A percentile compares a stretch with the other conserved stretches of the same genome.
Conservation (phyloP, 2,329 filamentous ascomycete species). For the Capronia americana region DNA sequence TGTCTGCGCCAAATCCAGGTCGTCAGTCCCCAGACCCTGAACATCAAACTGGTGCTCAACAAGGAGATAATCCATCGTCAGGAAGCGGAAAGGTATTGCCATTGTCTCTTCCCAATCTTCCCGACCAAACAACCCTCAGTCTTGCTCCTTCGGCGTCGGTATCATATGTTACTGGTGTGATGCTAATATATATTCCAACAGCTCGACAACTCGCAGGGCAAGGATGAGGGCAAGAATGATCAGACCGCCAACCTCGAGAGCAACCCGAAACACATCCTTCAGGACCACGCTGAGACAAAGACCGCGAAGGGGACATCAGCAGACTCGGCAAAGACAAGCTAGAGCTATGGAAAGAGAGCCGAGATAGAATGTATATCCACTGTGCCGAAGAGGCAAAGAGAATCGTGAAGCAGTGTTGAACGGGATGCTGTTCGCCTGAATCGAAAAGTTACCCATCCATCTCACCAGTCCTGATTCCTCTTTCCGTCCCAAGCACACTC, state of each 20-base stretch:
- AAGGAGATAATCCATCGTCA: slow-evolving; percentile 64
- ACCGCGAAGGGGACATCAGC: slow-evolving; percentile 42
- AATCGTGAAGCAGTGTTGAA: background rate
- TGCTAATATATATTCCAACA: slow-evolving; percentile 18
- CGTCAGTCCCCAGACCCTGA: slow-evolving; percentile 80
- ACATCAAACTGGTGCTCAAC: slow-evolving; percentile 69
- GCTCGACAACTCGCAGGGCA: slow-evolving; percentile 42
- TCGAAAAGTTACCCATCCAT: background rate
- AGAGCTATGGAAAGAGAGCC: background rate
- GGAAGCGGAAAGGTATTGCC: slow-evolving; percentile 44
- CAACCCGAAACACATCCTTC: slow-evolving; percentile 52
- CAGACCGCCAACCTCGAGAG: slow-evolving; percentile 43
- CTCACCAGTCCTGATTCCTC: background rate
- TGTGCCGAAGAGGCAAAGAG: background rate
- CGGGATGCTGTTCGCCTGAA: background rate
- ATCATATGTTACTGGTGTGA: slow-evolving; percentile 5
- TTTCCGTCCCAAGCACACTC: background rate
- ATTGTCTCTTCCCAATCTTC: background rate
- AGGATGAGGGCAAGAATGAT: slow-evolving; percentile 39
- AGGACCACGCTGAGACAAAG: slow-evolving; percentile 44
- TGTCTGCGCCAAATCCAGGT: slow-evolving; percentile 71
- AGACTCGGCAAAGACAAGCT: slow-evolving; percentile 1
- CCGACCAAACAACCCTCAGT: background rate
- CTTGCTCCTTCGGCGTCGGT: background rate
- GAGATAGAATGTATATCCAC: background rate